A percentile compares a stretch with the other conserved stretches of the same genome.
Evolutionary conservation across 1,284 basidiomycete genomes (phyloP).

Genomic region (Leccinum griseonigrum): DNA sequence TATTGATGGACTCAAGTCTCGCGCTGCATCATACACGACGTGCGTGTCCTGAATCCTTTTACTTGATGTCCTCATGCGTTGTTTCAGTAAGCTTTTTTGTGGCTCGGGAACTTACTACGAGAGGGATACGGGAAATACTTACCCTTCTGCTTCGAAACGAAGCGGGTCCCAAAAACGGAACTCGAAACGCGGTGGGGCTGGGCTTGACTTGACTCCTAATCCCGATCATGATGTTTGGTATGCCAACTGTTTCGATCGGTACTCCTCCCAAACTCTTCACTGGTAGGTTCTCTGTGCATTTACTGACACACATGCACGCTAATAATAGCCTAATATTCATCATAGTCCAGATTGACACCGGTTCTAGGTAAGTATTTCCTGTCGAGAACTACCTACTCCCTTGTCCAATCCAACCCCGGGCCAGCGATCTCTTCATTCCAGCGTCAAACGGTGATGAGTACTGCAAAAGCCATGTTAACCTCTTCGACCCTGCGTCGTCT

Average conservation of each 20-base stretch:
- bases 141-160: neutral
- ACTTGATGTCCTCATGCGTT: neutral
- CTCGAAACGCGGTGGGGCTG: neutral
- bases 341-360: neutral
- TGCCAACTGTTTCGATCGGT: neutral
- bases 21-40: neutral
- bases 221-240: neutral
- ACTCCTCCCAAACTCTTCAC: neutral
- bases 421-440: neutral
- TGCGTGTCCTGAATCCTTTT: neutral
- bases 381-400: neutral
- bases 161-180: neutral
- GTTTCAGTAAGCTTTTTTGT: neutral
- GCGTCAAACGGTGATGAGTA: neutral
- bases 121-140: neutral
- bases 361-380: neutral
- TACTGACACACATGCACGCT: neutral
- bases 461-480: neutral
- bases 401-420: neutral
- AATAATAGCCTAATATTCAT: neutral
- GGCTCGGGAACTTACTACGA: neutral
- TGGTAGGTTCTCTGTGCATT: neutral
- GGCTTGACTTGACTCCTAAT: neutral
- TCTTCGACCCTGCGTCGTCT: neutral
- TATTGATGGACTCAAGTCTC: neutral